Evolutionary conservation across 83 land plant species (phyloP).

Genomic region (Picea mariana): DNA sequence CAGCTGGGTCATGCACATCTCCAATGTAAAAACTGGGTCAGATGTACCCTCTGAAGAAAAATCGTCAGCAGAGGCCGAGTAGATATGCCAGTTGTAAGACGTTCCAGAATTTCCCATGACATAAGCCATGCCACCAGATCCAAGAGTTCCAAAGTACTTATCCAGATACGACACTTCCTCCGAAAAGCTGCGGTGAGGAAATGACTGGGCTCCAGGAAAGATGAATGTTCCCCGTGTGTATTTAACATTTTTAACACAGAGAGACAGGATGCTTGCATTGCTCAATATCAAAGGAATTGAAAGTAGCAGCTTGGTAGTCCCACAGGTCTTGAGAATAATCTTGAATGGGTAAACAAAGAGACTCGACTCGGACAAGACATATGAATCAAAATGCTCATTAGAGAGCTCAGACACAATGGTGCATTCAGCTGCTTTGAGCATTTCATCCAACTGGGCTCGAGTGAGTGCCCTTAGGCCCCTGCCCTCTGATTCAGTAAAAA

Average conservation of each 20-base stretch:
- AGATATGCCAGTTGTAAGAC: too few relatives aligned
- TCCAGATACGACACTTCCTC: slow-evolving; percentile 59
- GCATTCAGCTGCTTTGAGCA: slow-evolving; percentile 15
- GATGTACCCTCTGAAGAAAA: too few relatives aligned
- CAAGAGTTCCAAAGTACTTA: slow-evolving; percentile 35
- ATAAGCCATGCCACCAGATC: slow-evolving; percentile 15
- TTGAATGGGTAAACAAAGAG: slow-evolving; percentile 51
- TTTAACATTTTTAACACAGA: slow-evolving; percentile 33
- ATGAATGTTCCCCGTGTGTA: slow-evolving; percentile 63
- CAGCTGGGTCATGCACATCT: too few relatives aligned
- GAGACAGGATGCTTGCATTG: slow-evolving; percentile 27
- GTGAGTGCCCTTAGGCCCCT: too few relatives aligned
- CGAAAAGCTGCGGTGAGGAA: not conserved
- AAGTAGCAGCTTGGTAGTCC: too few relatives aligned
- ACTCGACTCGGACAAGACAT: slow-evolving; percentile 75
- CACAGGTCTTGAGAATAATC: slow-evolving; percentile 45
- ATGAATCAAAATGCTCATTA: slow-evolving; percentile 57
- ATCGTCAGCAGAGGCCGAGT: too few relatives aligned
- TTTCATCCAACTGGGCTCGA: too few relatives aligned
- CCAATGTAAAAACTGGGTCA: too few relatives aligned
- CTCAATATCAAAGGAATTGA: slow-evolving; percentile 39
- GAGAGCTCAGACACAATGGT: slow-evolving; percentile 48
- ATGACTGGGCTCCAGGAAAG: slow-evolving; percentile 54
- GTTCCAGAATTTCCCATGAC: not conserved
- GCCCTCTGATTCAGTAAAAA: too few relatives aligned